These are phyloP conservation scores for Choiromyces venosus DNA, from an alignment of 495 filamentous ascomycete species.

Conservation along the genomic window DNA sequence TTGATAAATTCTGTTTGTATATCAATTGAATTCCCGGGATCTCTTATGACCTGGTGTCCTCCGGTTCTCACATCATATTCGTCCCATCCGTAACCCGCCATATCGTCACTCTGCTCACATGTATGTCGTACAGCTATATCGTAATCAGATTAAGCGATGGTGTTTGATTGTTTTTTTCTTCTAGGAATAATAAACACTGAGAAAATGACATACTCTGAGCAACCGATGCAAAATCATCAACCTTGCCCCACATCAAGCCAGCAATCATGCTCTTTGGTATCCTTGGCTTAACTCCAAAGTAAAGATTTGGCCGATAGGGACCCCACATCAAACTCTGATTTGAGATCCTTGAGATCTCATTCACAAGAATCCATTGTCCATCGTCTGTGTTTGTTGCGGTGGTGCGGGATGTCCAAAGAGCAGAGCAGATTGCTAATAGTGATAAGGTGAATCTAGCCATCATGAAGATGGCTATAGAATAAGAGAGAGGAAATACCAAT, in stretches of 20 bases:
- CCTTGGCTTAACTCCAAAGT: slow-evolving; percentile 86
- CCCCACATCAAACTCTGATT: slow-evolving; percentile 94
- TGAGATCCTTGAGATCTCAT: slow-evolving; percentile 54
- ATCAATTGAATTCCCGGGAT: slow-evolving; percentile 79
- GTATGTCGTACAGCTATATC: slow-evolving; percentile 77
- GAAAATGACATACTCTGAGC: slow-evolving; percentile 7
- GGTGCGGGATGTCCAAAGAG: slow-evolving; percentile 19
- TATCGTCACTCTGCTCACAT: slow-evolving; percentile 90
- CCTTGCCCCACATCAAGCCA: slow-evolving; percentile 83
- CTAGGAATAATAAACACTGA: not conserved
- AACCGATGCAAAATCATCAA: slow-evolving; percentile 66
- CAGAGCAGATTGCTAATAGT: slow-evolving; percentile 20
- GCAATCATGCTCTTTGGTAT: slow-evolving; percentile 79
- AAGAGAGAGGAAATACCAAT: not conserved
- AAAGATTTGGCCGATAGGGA: slow-evolving; percentile 88
- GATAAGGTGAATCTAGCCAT: not conserved
- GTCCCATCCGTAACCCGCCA: slow-evolving; percentile 97
- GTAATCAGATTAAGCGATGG: slow-evolving; percentile 18
- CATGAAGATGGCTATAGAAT: not conserved
- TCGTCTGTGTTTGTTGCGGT: slow-evolving; percentile 26
- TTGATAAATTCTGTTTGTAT: slow-evolving; percentile 91
- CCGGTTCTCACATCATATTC: slow-evolving; percentile 84
- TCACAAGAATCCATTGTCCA: slow-evolving; percentile 31
- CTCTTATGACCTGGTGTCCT: slow-evolving; percentile 82
- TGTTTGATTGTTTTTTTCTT: slow-evolving; percentile 11